Evolutionary conservation across 306 rosid species (phyloP), one percentile per base, ranked within the genome.

Genomic region (Herpetospermum pedunculosum): DNA sequence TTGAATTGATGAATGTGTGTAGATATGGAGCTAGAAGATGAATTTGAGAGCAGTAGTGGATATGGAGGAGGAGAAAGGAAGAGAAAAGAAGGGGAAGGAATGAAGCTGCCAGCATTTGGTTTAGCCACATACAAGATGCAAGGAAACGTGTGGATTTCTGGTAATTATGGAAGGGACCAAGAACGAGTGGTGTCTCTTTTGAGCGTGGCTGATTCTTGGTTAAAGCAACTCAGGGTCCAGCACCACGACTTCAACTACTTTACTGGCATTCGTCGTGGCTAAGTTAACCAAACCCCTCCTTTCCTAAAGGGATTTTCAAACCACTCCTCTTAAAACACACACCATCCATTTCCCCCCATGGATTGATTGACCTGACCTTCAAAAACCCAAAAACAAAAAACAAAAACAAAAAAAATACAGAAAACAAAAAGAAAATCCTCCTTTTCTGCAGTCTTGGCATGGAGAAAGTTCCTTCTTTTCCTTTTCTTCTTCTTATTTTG

Each of bases 171-270:
- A 19, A 80, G 81, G 91, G 98, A 94, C 94, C 95, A 89, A 72
- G 91, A 91, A 21, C 82, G 80, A 75, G 78, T 94, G 1, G 72
- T 84, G 62, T 88, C 97, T 0, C 91, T 94, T 4, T 81, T 77
- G 83, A 89, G 96, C 75, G 96, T 91, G 74, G 98, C 97, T 0
- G 92, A 94, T 84, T 94, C 98, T 46, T 94, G 98, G 98, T 77
- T 94, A 79, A 94, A 94, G 87, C 98, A 94, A 48, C 83, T 94
- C 7, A 81, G 86, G 84, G 98, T 94, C 77, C 92, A 91, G 73
- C 98, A 94, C 80, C 98, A 89, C 74, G 98, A 94, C 86, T 94
- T 89, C 80, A 85, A 88, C 77, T 85, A 89, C 90, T 94, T 91
- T 82, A 87, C 79, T 4, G 87, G 92, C 54, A 48, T 77, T 72